A percentile compares a stretch with the other conserved stretches of the same genome.
phyloP scores from a whole-genome alignment of 2,329 filamentous ascomycete species.

The Scleromitrula shiraiana region DNA sequence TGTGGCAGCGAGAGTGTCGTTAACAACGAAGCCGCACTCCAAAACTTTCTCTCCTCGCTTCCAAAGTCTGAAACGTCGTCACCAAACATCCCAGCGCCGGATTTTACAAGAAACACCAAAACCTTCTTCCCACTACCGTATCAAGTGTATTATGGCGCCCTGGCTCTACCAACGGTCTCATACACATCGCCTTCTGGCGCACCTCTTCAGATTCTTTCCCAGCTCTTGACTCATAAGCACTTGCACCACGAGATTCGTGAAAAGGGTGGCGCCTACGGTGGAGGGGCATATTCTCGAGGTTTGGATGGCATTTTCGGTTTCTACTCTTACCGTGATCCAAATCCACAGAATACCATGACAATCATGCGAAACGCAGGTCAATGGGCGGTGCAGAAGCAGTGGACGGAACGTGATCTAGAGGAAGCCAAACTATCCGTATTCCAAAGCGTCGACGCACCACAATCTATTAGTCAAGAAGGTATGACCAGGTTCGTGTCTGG shows the following conservation, averaged over 20 bases:
- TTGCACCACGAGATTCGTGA: slow-evolving; percentile 96
- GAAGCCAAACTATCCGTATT: slow-evolving; percentile 96
- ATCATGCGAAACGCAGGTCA: slow-evolving; percentile 77
- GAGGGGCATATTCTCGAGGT: slow-evolving; percentile 73
- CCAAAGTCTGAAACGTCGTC: slow-evolving; percentile 38
- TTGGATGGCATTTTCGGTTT: slow-evolving; percentile 85
- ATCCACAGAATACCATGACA: slow-evolving; percentile 77
- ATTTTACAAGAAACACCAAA: slow-evolving; percentile 48
- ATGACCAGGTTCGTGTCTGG: slow-evolving; percentile 79
- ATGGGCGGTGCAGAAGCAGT: slow-evolving; percentile 75
- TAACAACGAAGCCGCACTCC: slow-evolving; percentile 62
- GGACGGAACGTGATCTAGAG: slow-evolving; percentile 79
- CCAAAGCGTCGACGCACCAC: slow-evolving; percentile 82
- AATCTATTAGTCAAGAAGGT: slow-evolving; percentile 79
- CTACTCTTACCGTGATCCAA: slow-evolving; percentile 95
- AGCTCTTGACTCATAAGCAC: slow-evolving; percentile 92
- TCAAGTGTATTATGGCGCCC: slow-evolving; percentile 89
- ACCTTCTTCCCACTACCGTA: slow-evolving; percentile 92
- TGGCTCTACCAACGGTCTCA: slow-evolving; percentile 74
- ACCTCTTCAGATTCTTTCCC: slow-evolving; percentile 77
- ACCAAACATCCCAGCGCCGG: slow-evolving; percentile 28
- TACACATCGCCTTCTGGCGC: slow-evolving; percentile 72
- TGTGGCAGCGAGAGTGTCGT: slow-evolving; percentile 68
- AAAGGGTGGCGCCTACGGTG: slow-evolving; percentile 94
- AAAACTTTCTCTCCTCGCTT: slow-evolving; percentile 60